Evolutionary conservation across 129 eudicot genomes (phyloP).

Genomic region (Gnaphalium uliginosum): DNA sequence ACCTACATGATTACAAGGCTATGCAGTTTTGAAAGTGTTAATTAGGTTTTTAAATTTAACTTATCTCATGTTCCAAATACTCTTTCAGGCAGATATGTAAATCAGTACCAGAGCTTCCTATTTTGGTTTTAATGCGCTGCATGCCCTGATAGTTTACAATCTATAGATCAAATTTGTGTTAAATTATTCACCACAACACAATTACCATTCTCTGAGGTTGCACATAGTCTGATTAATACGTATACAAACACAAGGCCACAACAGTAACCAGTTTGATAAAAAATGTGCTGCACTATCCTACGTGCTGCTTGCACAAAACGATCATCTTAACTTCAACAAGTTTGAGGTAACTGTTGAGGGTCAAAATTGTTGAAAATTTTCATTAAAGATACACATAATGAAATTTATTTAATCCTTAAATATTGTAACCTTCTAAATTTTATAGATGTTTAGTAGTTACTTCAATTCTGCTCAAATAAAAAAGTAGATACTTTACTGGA

Average conservation of each 20-base stretch:
- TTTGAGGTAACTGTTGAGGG: too few relatives aligned
- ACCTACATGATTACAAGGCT: conserved; percentile 1
- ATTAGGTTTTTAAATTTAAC: not conserved
- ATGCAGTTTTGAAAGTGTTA: not conserved
- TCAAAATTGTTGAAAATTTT: too few relatives aligned
- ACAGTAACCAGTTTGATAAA: not conserved
- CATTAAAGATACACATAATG: too few relatives aligned
- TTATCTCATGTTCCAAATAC: not conserved
- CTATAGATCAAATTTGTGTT: not conserved
- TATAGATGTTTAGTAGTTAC: too few relatives aligned
- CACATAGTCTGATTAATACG: not conserved
- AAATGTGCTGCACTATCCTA: too few relatives aligned
- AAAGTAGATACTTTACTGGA: too few relatives aligned
- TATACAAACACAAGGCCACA: not conserved
- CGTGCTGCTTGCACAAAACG: too few relatives aligned
- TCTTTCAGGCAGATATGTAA: not conserved
- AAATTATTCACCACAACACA: not conserved
- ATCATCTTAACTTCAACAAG: too few relatives aligned
- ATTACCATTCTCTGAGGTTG: not conserved
- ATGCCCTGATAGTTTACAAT: not conserved
- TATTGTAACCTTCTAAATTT: too few relatives aligned
- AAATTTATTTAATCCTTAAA: too few relatives aligned
- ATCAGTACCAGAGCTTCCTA: not conserved
- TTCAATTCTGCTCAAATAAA: too few relatives aligned
- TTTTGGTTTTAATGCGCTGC: not conserved